phyloP scores from a whole-genome alignment of 2,329 filamentous ascomycete genomes.

The Alternaria gansuensis region DNA sequence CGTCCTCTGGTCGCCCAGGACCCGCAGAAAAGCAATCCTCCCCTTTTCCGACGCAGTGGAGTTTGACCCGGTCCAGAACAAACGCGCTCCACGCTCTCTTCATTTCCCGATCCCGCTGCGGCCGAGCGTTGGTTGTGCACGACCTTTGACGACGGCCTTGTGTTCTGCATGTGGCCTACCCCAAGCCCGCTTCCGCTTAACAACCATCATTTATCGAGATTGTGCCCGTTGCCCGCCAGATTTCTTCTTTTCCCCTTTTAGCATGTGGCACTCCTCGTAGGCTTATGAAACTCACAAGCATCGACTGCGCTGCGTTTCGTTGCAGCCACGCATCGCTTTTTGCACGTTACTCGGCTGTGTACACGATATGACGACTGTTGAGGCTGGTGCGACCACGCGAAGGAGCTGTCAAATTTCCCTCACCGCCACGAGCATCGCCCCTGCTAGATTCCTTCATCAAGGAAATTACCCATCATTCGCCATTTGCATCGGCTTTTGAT shows the following conservation, averaged over 20 bases:
- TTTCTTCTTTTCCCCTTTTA: conserved; percentile 16
- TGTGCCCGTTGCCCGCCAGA: conserved; percentile 26
- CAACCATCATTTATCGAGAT: conserved; percentile 24
- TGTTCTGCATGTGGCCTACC: conserved; percentile 27
- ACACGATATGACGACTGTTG: conserved; percentile 17
- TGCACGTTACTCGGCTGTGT: background rate
- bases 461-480: conserved; percentile 16
- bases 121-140: conserved; percentile 43
- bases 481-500: conserved; percentile 4
- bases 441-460: conserved; percentile 26
- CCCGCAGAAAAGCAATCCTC: conserved; percentile 23
- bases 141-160: conserved; percentile 25
- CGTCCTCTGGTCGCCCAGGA: conserved; percentile 11
- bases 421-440: conserved; percentile 20
- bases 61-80: conserved; percentile 30
- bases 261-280: conserved; percentile 7
- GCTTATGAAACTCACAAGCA: conserved; percentile 10
- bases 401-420: conserved; percentile 23
- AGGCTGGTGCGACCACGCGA: conserved; percentile 15
- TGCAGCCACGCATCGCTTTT: conserved; percentile 4
- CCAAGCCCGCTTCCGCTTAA: conserved; percentile 20
- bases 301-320: background rate
- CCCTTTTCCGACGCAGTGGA: conserved; percentile 28
- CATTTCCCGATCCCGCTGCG: conserved; percentile 46
- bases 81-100: conserved; percentile 31